Base-by-base conservation (phyloP, 1,139 yeast species). In the Blastobotrys illinoisensis region DNA sequence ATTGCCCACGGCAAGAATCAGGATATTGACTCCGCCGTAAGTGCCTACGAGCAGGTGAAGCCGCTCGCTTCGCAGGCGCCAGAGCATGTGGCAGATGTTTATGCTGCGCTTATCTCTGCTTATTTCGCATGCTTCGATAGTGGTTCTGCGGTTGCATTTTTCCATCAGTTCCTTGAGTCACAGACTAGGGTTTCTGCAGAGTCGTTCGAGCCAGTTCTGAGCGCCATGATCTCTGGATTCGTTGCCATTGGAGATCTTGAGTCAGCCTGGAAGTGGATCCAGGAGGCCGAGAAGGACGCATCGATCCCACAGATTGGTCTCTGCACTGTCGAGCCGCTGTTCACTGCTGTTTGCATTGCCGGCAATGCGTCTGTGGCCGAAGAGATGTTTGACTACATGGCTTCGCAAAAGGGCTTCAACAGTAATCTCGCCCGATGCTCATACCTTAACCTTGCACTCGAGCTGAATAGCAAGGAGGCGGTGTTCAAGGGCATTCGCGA, bases 191-290 rank as follows among this genome's bases (percentile, higher is more conserved):
- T 44, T 3, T 46, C 32, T 21, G 11, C 16, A 2, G 13, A 48
- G 36, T 18, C 54, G 2, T 43, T 54, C 7, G 16, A n/a, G 16
- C 40, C 40, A 2, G 40, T 32, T 11, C 7, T 32, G 19, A 11
- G 49, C 5, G 23, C 51, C 5, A 57, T 71, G 5, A 54, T 69
- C 9, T 52, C 55, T 5, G 75, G 72, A 3, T 69, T 72, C 46
- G 65, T 69, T 3, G 19, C 57, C 3, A 26, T 47, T 13, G 70
- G 71, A 1, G 66, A 66, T 11, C 56, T 58, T 14, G 61, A 56
- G 9, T 63, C 70, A 3, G 72, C 73, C 5, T 65, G 71, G 66
- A 58, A 59, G 2, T 73, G 77, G 76, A 59, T 69, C 24, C 58
- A 60, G 48, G 49, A 61, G 23, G 54, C 64, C n/a, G 65, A 63